Percentiles rank a stretch among this genome's conserved stretches.
Evolutionary conservation across 306 rosid species (phyloP).

Genomic region (Arachis stenosperma): DNA sequence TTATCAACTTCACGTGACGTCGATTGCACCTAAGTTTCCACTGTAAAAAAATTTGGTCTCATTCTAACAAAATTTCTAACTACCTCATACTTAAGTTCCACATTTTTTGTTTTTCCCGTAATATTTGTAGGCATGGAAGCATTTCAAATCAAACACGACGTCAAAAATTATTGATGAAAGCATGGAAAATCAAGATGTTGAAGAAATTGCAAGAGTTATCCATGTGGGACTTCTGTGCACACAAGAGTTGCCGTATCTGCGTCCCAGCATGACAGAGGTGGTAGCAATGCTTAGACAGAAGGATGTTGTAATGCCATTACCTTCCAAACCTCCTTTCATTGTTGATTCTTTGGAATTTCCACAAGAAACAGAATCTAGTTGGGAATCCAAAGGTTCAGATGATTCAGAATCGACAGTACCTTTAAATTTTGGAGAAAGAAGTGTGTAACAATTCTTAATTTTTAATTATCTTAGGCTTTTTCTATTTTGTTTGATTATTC

Average conservation of each 20-base stretch:
- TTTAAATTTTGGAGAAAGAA: conserved; percentile 6
- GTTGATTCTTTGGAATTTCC: conserved; percentile 25
- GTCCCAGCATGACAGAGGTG: conserved; percentile 43
- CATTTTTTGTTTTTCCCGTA: neutral
- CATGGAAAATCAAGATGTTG: conserved; percentile 35
- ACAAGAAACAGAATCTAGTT: conserved; percentile 15
- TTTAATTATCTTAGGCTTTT: neutral
- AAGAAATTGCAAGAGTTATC: conserved; percentile 42
- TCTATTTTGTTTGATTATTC: neutral
- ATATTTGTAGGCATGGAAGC: conserved; percentile 45
- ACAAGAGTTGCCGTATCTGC: conserved; percentile 39
- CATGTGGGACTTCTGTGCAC: conserved; percentile 46
- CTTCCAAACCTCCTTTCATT: conserved; percentile 44
- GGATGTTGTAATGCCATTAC: conserved; percentile 36
- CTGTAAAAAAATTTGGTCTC: no score
- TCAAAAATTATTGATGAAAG: conserved; percentile 40
- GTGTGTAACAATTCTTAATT: conserved; percentile 16
- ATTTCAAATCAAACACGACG: conserved; percentile 40
- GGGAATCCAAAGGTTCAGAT: conserved; percentile 27
- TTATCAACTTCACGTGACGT: no score
- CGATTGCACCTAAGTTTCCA: no score
- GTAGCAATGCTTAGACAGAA: conserved; percentile 40
- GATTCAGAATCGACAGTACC: conserved; percentile 29
- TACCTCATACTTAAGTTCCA: no score
- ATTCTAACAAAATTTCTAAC: no score